A percentile compares a stretch with the other conserved stretches of the same genome.
phyloP scores from a whole-genome alignment of 371 early-diverging fungal genomes.

The Dichotomocladium elegans region DNA sequence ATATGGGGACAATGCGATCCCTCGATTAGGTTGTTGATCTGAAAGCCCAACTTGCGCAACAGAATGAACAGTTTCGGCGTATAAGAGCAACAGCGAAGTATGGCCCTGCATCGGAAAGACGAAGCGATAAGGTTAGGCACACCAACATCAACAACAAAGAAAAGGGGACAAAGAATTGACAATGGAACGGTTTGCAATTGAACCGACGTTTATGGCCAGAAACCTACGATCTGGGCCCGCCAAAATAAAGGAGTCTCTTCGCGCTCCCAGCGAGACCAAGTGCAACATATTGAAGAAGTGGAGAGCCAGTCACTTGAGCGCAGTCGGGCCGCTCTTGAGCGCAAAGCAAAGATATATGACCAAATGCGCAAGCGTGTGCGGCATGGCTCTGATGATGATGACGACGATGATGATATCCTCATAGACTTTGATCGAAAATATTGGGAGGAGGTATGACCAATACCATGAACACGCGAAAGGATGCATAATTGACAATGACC shows the following conservation, averaged over 20 bases:
- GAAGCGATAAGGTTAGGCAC: constrained; percentile 18
- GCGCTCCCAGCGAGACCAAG: constrained; percentile 29
- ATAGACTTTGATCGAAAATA: constrained; percentile 51
- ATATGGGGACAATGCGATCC: too few relatives aligned
- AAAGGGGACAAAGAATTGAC: not conserved
- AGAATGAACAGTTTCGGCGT: constrained; percentile 33
- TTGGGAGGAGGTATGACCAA: constrained; percentile 31
- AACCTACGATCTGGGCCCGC: constrained; percentile 53
- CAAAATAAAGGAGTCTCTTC: constrained; percentile 57
- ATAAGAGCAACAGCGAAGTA: constrained; percentile 29
- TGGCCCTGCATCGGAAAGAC: constrained; percentile 18
- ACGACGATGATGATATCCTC: constrained; percentile 29
- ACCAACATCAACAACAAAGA: too few relatives aligned
- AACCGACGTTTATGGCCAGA: constrained; percentile 15
- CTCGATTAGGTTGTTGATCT: constrained; percentile 24
- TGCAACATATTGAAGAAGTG: constrained; percentile 24
- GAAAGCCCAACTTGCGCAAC: constrained; percentile 39
- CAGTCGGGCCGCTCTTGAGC: constrained; percentile 58
- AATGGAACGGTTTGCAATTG: not conserved
- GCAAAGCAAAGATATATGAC: constrained; percentile 67
- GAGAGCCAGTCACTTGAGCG: constrained; percentile 29
- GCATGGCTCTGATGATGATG: constrained; percentile 17
- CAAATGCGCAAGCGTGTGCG: constrained; percentile 36
- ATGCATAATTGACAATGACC: too few relatives aligned
- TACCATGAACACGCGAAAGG: constrained; percentile 24